Conservation (phyloP, 179 eudicot species). For the Gypsophila paniculata region DNA sequence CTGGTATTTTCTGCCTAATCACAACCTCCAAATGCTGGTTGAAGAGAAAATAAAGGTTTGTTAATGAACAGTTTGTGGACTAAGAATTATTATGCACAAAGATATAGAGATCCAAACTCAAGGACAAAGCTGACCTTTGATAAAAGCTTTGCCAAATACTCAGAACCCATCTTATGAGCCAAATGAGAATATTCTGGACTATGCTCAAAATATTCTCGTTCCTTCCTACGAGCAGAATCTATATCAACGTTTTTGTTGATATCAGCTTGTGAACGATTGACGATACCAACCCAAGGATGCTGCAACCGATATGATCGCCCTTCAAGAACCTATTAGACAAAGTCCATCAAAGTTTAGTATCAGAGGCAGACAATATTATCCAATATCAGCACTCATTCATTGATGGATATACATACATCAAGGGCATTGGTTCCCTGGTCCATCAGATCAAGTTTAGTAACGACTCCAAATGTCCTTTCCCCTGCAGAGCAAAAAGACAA, state of each 20-base stretch:
- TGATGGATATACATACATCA: slow-evolving; percentile 55
- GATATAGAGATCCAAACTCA: background rate
- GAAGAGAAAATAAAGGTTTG: slow-evolving; percentile 8
- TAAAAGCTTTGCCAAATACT: slow-evolving; percentile 85
- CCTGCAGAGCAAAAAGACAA: slow-evolving; percentile 38
- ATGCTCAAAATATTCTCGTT: slow-evolving; percentile 78
- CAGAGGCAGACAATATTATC: background rate
- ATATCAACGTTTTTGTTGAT: slow-evolving; percentile 95
- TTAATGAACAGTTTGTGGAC: background rate
- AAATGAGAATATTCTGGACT: slow-evolving; percentile 98
- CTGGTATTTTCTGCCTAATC: slow-evolving; percentile 88
- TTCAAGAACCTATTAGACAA: slow-evolving; percentile 65
- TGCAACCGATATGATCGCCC: slow-evolving; percentile 90
- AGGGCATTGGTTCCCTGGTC: slow-evolving; percentile 92
- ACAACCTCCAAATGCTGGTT: slow-evolving; percentile 88
- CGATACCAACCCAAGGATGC: slow-evolving; percentile 99
- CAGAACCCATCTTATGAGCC: slow-evolving; percentile 94
- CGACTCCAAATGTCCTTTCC: slow-evolving; percentile 95
- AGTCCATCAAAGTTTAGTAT: background rate
- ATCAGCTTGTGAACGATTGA: slow-evolving; percentile 99
- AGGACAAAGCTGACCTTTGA: slow-evolving; percentile 50
- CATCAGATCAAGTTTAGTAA: slow-evolving; percentile 97
- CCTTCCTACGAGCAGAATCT: slow-evolving; percentile 79
- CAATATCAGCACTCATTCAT: slow-evolving; percentile 2
- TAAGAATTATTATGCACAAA: background rate